Percentiles rank a stretch among this genome's conserved stretches.
Conservation (phyloP, 495 filamentous ascomycete genomes). For the Podospora bellae-mahoneyi region DNA sequence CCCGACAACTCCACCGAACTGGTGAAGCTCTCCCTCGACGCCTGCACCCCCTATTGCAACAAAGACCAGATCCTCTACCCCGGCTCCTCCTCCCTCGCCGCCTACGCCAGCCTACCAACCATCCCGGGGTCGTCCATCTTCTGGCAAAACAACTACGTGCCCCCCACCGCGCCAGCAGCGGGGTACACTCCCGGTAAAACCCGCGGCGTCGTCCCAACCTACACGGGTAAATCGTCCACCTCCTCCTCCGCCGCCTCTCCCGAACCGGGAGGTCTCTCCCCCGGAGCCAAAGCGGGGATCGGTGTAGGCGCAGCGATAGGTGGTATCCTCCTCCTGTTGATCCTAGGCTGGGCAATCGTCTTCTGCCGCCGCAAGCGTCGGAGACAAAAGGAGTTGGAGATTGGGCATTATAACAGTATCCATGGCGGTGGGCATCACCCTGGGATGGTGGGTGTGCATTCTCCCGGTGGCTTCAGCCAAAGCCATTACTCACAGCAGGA, state of each 20-base stretch:
- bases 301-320: conserved; percentile 24
- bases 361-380: conserved; percentile 8
- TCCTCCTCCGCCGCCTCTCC: background rate
- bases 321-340: conserved; percentile 16
- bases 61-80: conserved; percentile 19
- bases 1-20: conserved; percentile 19
- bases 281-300: conserved; percentile 22
- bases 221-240: background rate
- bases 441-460: background rate
- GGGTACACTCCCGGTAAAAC: conserved; percentile 20
- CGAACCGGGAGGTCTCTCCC: conserved; percentile 4
- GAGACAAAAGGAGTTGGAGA: background rate
- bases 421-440: background rate
- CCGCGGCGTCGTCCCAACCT: conserved; percentile 10
- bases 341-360: conserved; percentile 9
- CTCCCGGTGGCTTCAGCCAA: background rate
- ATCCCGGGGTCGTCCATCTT: conserved; percentile 23
- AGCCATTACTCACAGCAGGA: background rate
- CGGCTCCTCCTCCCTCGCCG: conserved; percentile 20
- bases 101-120: conserved; percentile 21
- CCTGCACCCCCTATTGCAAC: conserved; percentile 24
- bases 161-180: conserved; percentile 15
- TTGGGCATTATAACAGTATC: conserved; percentile 1
- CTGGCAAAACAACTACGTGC: conserved; percentile 22
- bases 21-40: conserved; percentile 22